Evolutionary conservation across 2,329 filamentous ascomycete genomes (phyloP).

Genomic region (Fusarium scirpi): DNA sequence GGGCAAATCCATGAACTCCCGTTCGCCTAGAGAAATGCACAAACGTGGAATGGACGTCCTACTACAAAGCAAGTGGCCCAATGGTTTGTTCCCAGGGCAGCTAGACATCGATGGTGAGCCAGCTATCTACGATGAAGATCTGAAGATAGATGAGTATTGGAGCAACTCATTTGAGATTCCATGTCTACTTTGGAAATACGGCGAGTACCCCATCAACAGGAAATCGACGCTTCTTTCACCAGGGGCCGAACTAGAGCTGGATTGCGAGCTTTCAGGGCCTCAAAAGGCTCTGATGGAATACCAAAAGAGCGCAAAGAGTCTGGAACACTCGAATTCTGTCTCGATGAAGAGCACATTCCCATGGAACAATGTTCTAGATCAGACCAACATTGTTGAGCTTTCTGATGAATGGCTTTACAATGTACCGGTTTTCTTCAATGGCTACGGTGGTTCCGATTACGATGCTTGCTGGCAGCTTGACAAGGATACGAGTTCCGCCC

Average conservation of each 20-base stretch:
- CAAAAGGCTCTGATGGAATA: neutral
- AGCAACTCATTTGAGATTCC: neutral
- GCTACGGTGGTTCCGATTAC: too few relatives aligned
- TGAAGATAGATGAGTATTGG: neutral
- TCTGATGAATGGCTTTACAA: constrained; percentile 11
- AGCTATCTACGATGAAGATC: accelerated
- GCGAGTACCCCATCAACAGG: accelerated
- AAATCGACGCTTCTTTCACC: too few relatives aligned
- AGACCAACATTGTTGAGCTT: neutral
- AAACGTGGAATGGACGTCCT: neutral
- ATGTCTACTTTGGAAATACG: neutral
- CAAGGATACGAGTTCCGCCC: too few relatives aligned
- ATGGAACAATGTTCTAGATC: neutral
- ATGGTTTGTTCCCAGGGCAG: neutral
- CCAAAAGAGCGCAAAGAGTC: neutral
- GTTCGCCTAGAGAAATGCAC: neutral
- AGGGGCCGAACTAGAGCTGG: too few relatives aligned
- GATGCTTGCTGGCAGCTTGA: too few relatives aligned
- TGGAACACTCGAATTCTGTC: accelerated
- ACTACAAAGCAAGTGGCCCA: neutral
- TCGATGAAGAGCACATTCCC: neutral
- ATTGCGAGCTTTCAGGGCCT: too few relatives aligned
- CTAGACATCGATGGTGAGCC: neutral
- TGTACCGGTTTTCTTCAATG: neutral
- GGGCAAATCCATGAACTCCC: neutral